Evolutionary conservation across 768 basidiomycete genomes (phyloP), one percentile per base, ranked within the genome.

Genomic region (Lentinula guzmanii): DNA sequence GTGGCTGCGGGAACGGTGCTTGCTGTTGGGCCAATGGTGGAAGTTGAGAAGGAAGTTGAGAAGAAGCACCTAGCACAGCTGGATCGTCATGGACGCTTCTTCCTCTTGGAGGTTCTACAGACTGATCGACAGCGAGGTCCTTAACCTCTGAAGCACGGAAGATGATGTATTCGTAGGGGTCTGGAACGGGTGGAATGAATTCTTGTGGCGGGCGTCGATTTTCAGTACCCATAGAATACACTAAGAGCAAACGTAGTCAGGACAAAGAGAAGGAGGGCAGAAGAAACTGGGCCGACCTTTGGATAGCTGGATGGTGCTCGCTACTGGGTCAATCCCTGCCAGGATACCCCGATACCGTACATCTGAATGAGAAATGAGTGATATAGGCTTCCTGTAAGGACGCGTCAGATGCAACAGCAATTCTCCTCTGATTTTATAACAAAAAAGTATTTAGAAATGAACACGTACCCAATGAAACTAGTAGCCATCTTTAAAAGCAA

Each of bases 121-220:
- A 28, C 24, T 42, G 55, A 67, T 94, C 91, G 13, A 94, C 90
- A 31, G 89, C 81, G n/a, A 93, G 80, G 69, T 94, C 91, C 68
- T 93, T 93, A 63, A 93, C 91, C 73, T 94, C 91, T 2, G 90
- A 90, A 6, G 91, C 91, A 57, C 90, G 90, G 75, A 95, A 95
- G 65, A 95, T 90, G 74, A 95, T 93, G 73, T 91, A 93, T 65
- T 89, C 83, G 71, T 93, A 95, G 0, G 91, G 90, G 62, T 89
- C 89, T 70, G 86, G 85, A 48, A 88, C 87, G 0, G 92, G 90
- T 4, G 92, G 89, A 61, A 93, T 91, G 73, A 86, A 95, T 71
- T 93, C 87, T 37, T 81, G 73, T 43, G 86, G 83, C 9, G 89
- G 87, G 65, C 89, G 84, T 70, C 92, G 84, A 62, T 84, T 79